phyloP scores from a whole-genome alignment of 2,329 filamentous ascomycete species.

The Colletotrichum australisinense region DNA sequence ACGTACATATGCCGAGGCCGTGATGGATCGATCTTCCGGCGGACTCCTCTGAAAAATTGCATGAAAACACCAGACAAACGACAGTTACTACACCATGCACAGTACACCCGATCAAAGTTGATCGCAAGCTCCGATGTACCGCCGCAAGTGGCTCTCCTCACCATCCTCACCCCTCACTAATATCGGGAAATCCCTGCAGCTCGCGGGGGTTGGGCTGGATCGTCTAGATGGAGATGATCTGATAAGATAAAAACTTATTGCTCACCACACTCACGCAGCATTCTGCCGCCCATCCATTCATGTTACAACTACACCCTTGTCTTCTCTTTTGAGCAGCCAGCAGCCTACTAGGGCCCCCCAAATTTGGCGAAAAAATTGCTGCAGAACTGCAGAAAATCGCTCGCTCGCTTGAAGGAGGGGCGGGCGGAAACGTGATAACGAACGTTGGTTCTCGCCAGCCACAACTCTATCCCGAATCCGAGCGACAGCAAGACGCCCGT shows the following conservation, averaged over 20 bases:
- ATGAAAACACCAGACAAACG: not conserved
- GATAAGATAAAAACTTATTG: slow-evolving; percentile 27
- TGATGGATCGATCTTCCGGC: not conserved
- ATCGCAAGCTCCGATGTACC: slow-evolving; percentile 16
- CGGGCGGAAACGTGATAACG: not conserved
- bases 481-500: not conserved
- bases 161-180: slow-evolving; percentile 2
- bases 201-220: not conserved
- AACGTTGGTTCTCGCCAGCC: not conserved
- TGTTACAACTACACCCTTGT: slow-evolving; percentile 17
- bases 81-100: no score
- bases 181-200: not conserved
- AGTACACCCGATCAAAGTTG: not conserved
- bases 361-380: not conserved
- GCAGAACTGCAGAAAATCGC: not conserved
- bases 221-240: slow-evolving; percentile 20
- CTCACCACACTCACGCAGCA: slow-evolving; percentile 2
- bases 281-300: not conserved
- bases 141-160: slow-evolving; percentile 9
- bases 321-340: not conserved
- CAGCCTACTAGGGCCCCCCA: not conserved
- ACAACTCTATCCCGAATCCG: not conserved
- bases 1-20: not conserved
- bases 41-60: not conserved
- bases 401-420: not conserved